These are phyloP conservation scores for Podila clonocystis DNA, from an alignment of 192 early-diverging fungal species.

Conservation along the genomic window DNA sequence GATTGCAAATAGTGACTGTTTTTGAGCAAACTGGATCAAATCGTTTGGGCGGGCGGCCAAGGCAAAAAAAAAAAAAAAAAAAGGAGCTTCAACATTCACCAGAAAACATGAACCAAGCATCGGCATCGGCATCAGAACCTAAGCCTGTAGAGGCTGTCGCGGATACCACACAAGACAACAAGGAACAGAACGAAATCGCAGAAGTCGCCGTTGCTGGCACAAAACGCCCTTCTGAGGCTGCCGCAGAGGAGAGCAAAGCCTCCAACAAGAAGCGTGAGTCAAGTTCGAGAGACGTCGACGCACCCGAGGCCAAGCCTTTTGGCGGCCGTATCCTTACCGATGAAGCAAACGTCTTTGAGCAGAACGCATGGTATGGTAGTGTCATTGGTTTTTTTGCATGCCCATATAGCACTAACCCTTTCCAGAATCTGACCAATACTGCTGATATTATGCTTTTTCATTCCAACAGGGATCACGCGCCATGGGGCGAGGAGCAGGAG, in stretches of 20 bases:
- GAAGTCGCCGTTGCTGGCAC: background rate
- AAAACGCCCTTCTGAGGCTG: slow-evolving; percentile 18
- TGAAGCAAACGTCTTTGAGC: slow-evolving; percentile 82
- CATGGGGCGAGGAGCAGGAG: slow-evolving; percentile 88
- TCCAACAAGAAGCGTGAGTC: slow-evolving; percentile 35
- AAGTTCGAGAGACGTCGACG: slow-evolving; percentile 33
- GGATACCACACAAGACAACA: background rate
- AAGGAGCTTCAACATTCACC: background rate
- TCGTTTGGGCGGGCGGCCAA: too few species aligned
- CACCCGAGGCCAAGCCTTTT: slow-evolving; percentile 59
- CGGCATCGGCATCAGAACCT: background rate
- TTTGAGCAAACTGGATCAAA: too few species aligned
- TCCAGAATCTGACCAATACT: too few species aligned
- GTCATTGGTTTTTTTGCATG: too few species aligned
- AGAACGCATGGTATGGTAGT: slow-evolving; percentile 91
- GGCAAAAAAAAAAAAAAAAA: too few species aligned
- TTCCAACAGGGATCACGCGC: slow-evolving; percentile 87
- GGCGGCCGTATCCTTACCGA: slow-evolving; percentile 80
- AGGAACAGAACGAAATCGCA: background rate
- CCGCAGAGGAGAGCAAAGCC: slow-evolving; percentile 14
- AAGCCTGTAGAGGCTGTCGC: background rate
- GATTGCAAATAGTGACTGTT: too few species aligned
- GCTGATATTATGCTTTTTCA: background rate
- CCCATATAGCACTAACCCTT: too few species aligned
- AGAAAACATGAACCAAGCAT: background rate